phyloP scores from a whole-genome alignment of 371 early-diverging fungal genomes.

The Conidiobolus incongruus region DNA sequence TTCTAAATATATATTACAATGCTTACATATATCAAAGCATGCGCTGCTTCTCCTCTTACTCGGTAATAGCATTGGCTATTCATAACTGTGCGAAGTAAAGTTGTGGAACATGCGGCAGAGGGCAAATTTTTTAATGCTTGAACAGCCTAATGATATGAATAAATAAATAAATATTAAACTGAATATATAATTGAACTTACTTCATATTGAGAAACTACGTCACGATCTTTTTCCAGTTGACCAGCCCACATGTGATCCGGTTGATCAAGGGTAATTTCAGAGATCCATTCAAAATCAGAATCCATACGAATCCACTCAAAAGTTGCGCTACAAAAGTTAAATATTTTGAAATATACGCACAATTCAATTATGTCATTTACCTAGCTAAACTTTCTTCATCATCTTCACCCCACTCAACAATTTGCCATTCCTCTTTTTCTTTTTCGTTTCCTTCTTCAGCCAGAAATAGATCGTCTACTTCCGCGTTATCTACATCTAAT shows the following conservation, averaged over 20 bases:
- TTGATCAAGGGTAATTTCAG: constrained; percentile 68
- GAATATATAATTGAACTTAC: constrained; percentile 3
- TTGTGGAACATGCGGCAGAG: constrained; percentile 42
- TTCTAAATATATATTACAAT: constrained; percentile 9
- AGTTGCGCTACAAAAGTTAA: constrained; percentile 19
- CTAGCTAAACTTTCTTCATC: constrained; percentile 54
- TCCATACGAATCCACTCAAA: constrained; percentile 96
- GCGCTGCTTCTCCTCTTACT: constrained; percentile 79
- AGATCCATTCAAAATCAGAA: constrained; percentile 87
- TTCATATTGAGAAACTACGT: constrained; percentile 91
- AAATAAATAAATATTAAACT: background rate
- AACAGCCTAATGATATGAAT: constrained; percentile 24
- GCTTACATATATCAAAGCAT: constrained; percentile 59
- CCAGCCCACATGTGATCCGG: constrained; percentile 94
- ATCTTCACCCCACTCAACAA: constrained; percentile 63
- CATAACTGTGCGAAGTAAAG: constrained; percentile 48
- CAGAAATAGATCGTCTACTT: constrained; percentile 23
- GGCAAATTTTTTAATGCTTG: constrained; percentile 34
- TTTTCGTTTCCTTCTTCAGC: constrained; percentile 39
- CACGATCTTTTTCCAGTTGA: constrained; percentile 79
- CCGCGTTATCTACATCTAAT: constrained; percentile 21
- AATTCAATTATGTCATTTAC: constrained; percentile 7
- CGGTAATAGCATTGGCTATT: constrained; percentile 77
- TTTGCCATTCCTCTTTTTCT: constrained; percentile 45
- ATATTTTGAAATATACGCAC: background rate